Evolutionary conservation across 2,329 filamentous ascomycete genomes (phyloP).

Genomic region (Verticillium zaregamsianum): DNA sequence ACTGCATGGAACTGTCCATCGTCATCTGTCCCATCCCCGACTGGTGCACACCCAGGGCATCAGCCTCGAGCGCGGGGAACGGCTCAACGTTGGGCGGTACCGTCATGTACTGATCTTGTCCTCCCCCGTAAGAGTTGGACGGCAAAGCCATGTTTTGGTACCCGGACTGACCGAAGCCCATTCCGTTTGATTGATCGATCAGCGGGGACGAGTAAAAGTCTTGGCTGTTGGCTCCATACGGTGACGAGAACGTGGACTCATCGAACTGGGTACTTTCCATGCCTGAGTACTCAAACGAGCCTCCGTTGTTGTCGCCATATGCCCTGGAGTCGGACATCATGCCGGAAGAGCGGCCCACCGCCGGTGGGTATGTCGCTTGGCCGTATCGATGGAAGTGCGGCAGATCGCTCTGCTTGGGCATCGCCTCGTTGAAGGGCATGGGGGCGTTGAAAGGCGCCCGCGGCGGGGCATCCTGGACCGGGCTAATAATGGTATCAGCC

Average conservation of each 20-base stretch:
- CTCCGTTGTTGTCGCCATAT: background rate
- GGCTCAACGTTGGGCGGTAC: constrained; percentile 27
- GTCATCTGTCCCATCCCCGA: constrained; percentile 26
- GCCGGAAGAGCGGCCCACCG: background rate
- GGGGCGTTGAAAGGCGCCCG: constrained; percentile 23
- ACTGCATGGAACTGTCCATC: constrained; percentile 1
- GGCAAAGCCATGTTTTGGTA: constrained; percentile 28
- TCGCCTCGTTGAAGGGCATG: constrained; percentile 21
- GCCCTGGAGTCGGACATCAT: background rate
- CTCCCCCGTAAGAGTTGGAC: constrained; percentile 18
- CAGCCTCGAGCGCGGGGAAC: constrained; percentile 22
- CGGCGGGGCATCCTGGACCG: constrained; percentile 53
- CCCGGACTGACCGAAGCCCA: constrained; percentile 16
- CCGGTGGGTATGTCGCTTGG: constrained; percentile 3
- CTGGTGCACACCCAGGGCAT: constrained; percentile 13
- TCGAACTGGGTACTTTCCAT: constrained; percentile 1
- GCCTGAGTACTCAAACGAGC: constrained; percentile 1
- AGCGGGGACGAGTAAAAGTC: constrained; percentile 6
- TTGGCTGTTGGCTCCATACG: constrained; percentile 4
- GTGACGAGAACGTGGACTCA: constrained; percentile 5
- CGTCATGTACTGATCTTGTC: constrained; percentile 23
- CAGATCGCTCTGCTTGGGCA: constrained; percentile 24
- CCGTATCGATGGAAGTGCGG: constrained; percentile 6
- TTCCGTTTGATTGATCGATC: constrained; percentile 4
- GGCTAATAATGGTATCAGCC: constrained; percentile 63